Evolutionary conservation across 352 stramenopile genomes (phyloP).

Genomic region (Pythium folliculosum): DNA sequence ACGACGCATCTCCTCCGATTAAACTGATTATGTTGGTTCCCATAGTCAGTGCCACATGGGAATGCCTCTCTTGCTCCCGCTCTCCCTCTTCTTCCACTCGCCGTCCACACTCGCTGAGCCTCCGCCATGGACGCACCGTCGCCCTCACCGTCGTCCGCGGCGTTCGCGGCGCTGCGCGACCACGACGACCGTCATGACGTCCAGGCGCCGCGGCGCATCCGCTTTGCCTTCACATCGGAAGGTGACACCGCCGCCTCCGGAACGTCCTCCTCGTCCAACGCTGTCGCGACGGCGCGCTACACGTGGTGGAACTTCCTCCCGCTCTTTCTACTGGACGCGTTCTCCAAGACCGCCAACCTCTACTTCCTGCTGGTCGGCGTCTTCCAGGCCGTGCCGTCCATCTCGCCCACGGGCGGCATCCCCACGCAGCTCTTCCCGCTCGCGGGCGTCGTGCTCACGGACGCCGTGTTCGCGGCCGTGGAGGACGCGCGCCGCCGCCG

Average conservation of each 20-base stretch:
- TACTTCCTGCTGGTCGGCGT: constrained; percentile 88
- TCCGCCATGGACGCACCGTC: neutral
- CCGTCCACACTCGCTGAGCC: too few relatives aligned
- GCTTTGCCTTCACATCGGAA: neutral
- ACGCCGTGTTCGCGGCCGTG: constrained; percentile 73
- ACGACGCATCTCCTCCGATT: neutral
- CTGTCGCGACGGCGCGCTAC: constrained; percentile 81
- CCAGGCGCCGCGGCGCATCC: neutral
- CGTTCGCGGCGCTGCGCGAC: constrained; percentile 6
- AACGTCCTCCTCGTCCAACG: constrained; percentile 36
- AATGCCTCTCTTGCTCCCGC: neutral
- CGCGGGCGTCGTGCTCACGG: constrained; percentile 71
- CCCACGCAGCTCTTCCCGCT: constrained; percentile 81
- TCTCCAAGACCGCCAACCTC: constrained; percentile 85
- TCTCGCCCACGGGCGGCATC: constrained; percentile 75
- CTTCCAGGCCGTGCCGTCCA: constrained; percentile 78
- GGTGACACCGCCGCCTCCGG: too few relatives aligned
- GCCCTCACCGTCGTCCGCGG: neutral
- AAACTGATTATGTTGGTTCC: too few relatives aligned
- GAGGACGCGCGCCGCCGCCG: constrained; percentile 79
- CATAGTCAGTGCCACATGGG: too few relatives aligned
- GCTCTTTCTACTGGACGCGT: constrained; percentile 82
- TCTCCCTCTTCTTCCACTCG: too few relatives aligned
- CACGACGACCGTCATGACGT: too few relatives aligned
- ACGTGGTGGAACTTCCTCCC: constrained; percentile 87